Evolutionary conservation across 805 yeast species (phyloP), one percentile per base, ranked within the genome.

Genomic region (Metahyphopichia silvanorum): DNA sequence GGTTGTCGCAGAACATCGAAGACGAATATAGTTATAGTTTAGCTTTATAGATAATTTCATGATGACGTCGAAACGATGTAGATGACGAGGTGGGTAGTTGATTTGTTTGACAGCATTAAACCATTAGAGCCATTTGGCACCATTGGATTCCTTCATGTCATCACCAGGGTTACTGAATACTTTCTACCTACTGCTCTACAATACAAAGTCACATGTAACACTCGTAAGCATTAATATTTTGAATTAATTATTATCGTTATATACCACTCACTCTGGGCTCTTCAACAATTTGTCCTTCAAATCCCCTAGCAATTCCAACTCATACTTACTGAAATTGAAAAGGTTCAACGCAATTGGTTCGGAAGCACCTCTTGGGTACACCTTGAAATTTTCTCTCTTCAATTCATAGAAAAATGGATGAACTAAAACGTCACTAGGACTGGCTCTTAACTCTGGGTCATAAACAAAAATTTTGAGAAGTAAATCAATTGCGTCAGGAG

Each of bases 1-100:
- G 98, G 98, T 66, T 91, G 33, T 87, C 96, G 15, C 98, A 91
- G 56, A 93, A 88, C 56, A 81, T 88, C 38, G 97, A 93, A 57
- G 98, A 93, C 53, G 98, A 91, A 59, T 91, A 89, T 61, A 84
- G 94, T 42, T 91, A 93, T 56, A 83, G 95, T 28, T 74, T 89
- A 55, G 88, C 95, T 19, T 66, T 86, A 46, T 86, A 64, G 25
- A 12, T 10, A 11, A 15, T 3, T 23, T 11, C 13, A 12, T 21
- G 23, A 12, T 11, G 23, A 11, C n/a, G n/a, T n/a, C n/a, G n/a
- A n/a, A n/a, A n/a, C n/a, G n/a, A n/a, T n/a, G n/a, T n/a, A n/a
- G n/a, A n/a, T n/a, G n/a, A n/a, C n/a, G n/a, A n/a, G n/a, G n/a
- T n/a, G n/a, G n/a, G n/a, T n/a, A n/a, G n/a, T n/a, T n/a, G n/a